Base-by-base conservation (phyloP, 306 rosid genomes). In the Cicer chorassanicum region DNA sequence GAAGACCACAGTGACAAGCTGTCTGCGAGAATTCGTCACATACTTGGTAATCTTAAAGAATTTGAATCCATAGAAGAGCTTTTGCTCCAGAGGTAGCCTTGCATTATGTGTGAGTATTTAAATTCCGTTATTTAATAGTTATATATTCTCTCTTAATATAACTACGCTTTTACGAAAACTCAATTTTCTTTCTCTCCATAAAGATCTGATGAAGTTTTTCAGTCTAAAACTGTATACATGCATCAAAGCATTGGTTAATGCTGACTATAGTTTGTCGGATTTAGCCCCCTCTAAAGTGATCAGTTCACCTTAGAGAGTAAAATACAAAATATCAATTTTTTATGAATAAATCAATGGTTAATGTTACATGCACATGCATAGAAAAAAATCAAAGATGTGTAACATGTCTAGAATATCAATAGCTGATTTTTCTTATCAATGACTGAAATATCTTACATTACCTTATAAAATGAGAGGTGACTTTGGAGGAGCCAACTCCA, bases 1-100 rank as follows among this genome's bases (percentile, higher is more conserved):
- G 97, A 93, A 82, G 97, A 91, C 73, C 97, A 93, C 77, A 86
- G 82, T 61, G 80, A 91, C 36, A 88, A 82, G 86, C 76, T 91
- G 42, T 89, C 96, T 41, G 63, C 71, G 36, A 93, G 89, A 84
- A 89, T 91, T 75, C 88, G 75, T 82, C 82, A 81, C 10, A 93
- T 93, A 41, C 90, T 87, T 68, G 68, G 81, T 79, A 86, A 93
- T 76, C 92, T 91, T 78, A 88, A 89, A 86, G 94, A 91, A 82
- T 88, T 86, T 73, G 97, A 91, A 70, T 72, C 85, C 79, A 59
- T 84, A 75, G 96, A 87, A 72, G 97, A 86, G 83, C 78, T 91
- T 64, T 84, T 76, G 50, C 89, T 72, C 62, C 87, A 75, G 81
- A 62, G 84, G 60, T 89, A 93, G 81, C 82, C 72, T 78, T 10